Conservation (phyloP, 2,329 filamentous ascomycete genomes). For the Talaromyces sp. region DNA sequence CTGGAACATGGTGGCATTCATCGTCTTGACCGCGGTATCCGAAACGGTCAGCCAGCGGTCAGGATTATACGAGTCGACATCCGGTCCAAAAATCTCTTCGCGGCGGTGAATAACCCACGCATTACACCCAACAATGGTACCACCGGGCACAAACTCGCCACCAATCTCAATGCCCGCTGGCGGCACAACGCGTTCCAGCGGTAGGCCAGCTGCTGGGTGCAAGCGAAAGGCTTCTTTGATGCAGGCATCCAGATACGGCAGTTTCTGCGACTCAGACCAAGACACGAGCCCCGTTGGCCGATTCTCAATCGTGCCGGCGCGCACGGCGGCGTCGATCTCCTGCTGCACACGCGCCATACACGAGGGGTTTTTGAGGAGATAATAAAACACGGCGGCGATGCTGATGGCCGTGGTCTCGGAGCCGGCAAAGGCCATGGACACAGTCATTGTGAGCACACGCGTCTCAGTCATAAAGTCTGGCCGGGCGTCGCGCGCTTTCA, state of each 20-base stretch:
- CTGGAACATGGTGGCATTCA: constrained; percentile 16
- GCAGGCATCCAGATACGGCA: constrained; percentile 58
- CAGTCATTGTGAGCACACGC: constrained; percentile 24
- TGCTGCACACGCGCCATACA: constrained; percentile 29
- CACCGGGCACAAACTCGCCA: constrained; percentile 14
- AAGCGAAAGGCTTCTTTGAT: constrained; percentile 63
- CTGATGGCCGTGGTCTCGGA: constrained; percentile 76
- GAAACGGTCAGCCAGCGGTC: constrained; percentile 14
- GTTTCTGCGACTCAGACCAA: constrained; percentile 63
- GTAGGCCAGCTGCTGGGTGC: constrained; percentile 68
- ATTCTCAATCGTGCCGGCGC: constrained; percentile 37
- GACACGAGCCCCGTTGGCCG: constrained; percentile 49
- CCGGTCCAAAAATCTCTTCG: constrained; percentile 61
- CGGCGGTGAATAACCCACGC: constrained; percentile 70
- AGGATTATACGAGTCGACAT: constrained; percentile 53
- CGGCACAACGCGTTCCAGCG: constrained; percentile 69
- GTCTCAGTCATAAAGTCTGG: constrained; percentile 25
- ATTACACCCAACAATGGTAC: constrained; percentile 63
- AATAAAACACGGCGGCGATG: constrained; percentile 67
- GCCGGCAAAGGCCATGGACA: constrained; percentile 54
- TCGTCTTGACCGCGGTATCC: constrained; percentile 6
- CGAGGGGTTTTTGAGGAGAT: constrained; percentile 59
- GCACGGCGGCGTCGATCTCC: constrained; percentile 56
- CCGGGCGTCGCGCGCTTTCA: constrained; percentile 19
- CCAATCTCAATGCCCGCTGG: constrained; percentile 9